A percentile compares a stretch with the other conserved stretches of the same genome.
Conservation (phyloP, 2,329 filamentous ascomycete genomes). For the Onygena corvina region DNA sequence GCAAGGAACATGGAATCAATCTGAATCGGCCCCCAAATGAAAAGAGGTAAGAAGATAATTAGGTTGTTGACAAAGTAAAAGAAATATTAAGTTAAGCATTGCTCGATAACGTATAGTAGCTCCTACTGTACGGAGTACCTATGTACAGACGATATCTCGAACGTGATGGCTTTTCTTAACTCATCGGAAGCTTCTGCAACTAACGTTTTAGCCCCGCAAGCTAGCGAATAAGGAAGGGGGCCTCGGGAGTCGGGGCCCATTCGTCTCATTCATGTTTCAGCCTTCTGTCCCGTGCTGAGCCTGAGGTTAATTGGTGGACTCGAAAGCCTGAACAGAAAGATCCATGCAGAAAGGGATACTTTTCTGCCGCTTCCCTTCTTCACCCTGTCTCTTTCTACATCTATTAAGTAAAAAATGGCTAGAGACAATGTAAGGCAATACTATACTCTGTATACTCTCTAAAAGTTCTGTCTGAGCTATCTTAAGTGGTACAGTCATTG, state of each 20-base stretch:
- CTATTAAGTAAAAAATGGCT: not conserved
- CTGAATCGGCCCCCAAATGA: constrained; percentile 1
- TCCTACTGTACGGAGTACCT: too few species aligned
- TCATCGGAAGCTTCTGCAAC: too few species aligned
- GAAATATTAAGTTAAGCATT: not conserved
- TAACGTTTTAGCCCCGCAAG: too few species aligned
- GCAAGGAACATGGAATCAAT: not conserved
- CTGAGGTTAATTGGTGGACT: not conserved
- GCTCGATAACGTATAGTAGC: too few species aligned
- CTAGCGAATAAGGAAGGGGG: too few species aligned
- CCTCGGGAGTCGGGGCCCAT: not conserved
- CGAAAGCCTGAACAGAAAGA: not conserved
- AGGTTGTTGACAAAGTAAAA: too few species aligned
- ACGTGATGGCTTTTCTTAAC: too few species aligned
- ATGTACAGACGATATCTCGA: too few species aligned
- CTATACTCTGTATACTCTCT: too few species aligned
- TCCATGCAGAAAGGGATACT: constrained; percentile 1
- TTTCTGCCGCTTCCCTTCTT: not conserved
- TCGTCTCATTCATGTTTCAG: not conserved
- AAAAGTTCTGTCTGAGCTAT: too few species aligned
- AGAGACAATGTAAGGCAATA: too few species aligned
- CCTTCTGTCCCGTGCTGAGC: not conserved
- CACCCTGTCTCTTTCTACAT: not conserved
- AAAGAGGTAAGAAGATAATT: not conserved
- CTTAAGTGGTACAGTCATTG: too few species aligned